Evolutionary conservation across 2,329 filamentous ascomycete species (phyloP).

Genomic region (Scytalidium sp.): DNA sequence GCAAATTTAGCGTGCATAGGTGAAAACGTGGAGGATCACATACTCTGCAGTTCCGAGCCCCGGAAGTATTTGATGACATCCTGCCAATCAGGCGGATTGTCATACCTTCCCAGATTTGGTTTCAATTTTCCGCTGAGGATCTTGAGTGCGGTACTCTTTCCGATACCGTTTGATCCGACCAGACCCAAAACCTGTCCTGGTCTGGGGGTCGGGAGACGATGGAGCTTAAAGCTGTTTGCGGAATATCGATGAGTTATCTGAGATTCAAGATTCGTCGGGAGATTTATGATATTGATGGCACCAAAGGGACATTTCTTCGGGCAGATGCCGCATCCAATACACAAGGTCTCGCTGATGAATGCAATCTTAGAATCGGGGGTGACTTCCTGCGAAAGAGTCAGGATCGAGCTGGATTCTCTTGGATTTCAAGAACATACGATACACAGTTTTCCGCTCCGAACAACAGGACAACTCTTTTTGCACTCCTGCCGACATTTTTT

Average conservation of each 20-base stretch:
- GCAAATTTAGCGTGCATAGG: constrained; percentile 10
- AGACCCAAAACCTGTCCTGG: constrained; percentile 94
- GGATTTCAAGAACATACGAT: constrained; percentile 50
- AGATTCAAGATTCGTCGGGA: constrained; percentile 98
- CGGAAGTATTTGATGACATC: constrained; percentile 98
- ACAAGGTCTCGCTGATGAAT: constrained; percentile 94
- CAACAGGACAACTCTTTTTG: constrained; percentile 97
- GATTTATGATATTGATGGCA: constrained; percentile 99
- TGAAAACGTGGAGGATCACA: constrained; percentile 28
- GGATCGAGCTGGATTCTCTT: neutral
- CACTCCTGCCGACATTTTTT: constrained; percentile 99
- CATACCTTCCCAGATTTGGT: constrained; percentile 91
- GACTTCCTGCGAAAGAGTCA: constrained; percentile 53
- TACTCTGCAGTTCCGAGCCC: constrained; percentile 95
- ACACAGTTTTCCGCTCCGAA: constrained; percentile 94
- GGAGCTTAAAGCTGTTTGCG: constrained; percentile 99
- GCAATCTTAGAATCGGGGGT: constrained; percentile 84
- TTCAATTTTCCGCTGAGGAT: constrained; percentile 98
- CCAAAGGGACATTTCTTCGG: constrained; percentile 99
- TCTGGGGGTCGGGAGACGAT: constrained; percentile 91
- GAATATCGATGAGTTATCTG: constrained; percentile 98
- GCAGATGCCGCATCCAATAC: constrained; percentile 99
- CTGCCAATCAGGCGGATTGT: constrained; percentile 98
- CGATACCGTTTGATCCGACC: constrained; percentile 99
- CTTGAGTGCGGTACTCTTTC: constrained; percentile 99